Conservation (phyloP, 495 filamentous ascomycete genomes). For the Talaromyces stipitatus region DNA sequence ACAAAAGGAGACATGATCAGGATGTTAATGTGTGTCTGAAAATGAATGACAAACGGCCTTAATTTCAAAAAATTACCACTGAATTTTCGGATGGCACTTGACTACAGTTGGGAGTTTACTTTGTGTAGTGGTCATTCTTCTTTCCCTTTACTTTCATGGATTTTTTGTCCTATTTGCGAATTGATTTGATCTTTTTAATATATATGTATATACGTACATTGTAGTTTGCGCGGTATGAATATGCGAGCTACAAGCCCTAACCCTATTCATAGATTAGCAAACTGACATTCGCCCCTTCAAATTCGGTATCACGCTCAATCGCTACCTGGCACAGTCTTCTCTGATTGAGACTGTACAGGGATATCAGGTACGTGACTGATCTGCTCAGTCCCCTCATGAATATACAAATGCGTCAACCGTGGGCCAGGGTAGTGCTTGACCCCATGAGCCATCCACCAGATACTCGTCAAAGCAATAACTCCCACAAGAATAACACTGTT, state of each 20-base stretch:
- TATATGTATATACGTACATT: too few relatives aligned
- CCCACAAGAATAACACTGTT: conserved; percentile 5
- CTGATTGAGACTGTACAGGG: background rate
- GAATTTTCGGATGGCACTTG: background rate
- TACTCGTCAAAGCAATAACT: background rate
- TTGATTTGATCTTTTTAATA: background rate
- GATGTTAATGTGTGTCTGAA: background rate
- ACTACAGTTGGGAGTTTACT: background rate
- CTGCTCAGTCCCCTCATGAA: conserved; percentile 1
- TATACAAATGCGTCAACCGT: conserved; percentile 7
- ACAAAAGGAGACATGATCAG: background rate
- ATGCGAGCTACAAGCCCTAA: background rate
- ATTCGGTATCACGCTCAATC: too few relatives aligned
- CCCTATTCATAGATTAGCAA: too few relatives aligned
- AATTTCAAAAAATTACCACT: background rate
- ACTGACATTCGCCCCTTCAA: too few relatives aligned
- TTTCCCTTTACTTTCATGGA: background rate
- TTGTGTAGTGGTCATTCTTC: background rate
- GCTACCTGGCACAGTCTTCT: background rate
- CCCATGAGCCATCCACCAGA: conserved; percentile 3
- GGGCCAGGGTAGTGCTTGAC: background rate
- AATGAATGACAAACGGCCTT: background rate
- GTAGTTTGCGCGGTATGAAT: background rate
- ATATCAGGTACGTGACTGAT: background rate
- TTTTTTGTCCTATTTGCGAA: background rate